These are phyloP conservation scores for Wallacemonas sp. DNA, from an alignment of 208 protist species.

Conservation along the genomic window DNA sequence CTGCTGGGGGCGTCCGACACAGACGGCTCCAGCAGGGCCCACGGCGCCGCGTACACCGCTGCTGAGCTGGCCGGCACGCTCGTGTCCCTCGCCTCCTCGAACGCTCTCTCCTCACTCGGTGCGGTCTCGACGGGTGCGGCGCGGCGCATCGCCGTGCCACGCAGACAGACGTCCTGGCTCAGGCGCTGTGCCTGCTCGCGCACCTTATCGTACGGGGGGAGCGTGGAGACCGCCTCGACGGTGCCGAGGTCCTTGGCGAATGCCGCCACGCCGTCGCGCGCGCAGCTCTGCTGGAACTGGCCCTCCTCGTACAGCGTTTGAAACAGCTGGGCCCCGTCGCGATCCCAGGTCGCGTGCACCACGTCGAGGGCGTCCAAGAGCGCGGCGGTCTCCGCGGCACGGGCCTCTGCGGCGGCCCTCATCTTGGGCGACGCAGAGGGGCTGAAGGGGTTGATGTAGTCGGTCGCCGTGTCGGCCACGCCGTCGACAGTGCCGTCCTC, in stretches of 20 bases:
- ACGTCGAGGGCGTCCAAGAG: neutral
- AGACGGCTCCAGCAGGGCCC: neutral
- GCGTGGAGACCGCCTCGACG: slow-evolving; percentile 16
- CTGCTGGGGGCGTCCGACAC: neutral
- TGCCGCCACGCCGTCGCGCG: slow-evolving; percentile 8
- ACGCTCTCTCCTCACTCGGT: neutral
- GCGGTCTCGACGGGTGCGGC: neutral
- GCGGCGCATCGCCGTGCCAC: neutral
- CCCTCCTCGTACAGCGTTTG: slow-evolving; percentile 16
- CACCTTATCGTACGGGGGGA: neutral
- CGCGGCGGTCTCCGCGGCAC: neutral
- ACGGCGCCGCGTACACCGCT: neutral
- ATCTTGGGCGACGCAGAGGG: slow-evolving; percentile 8
- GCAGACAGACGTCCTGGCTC: neutral
- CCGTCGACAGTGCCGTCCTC: neutral
- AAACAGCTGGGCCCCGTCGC: neutral
- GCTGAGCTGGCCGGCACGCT: neutral
- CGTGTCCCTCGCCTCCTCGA: neutral
- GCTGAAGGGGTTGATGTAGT: slow-evolving; percentile 6
- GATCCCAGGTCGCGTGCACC: neutral
- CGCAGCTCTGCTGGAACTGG: slow-evolving; percentile 5
- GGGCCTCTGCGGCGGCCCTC: neutral
- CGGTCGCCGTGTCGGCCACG: neutral
- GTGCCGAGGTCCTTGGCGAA: slow-evolving; percentile 25
- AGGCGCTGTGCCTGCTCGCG: slow-evolving; percentile 3